These are phyloP conservation scores for Apiotrichum gamsii DNA, from an alignment of 1,284 basidiomycete genomes.

Conservation along the genomic window DNA sequence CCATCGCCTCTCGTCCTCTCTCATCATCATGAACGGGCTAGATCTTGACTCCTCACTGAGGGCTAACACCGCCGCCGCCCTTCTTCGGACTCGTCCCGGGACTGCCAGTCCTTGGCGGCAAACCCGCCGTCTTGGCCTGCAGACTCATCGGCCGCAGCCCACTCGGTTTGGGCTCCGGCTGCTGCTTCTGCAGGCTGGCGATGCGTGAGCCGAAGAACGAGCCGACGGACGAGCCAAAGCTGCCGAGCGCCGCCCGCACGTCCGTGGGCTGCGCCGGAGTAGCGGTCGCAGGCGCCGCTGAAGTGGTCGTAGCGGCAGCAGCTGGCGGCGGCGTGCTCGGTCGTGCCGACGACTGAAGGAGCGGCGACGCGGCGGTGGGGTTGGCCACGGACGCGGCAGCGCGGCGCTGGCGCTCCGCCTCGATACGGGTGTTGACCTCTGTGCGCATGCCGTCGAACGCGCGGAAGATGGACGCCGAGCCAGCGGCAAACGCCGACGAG, in stretches of 20 bases:
- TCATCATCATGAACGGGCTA: too few relatives aligned
- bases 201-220: conserved; percentile 38
- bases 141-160: conserved; percentile 11
- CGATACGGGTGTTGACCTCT: conserved; percentile 36
- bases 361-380: not conserved
- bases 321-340: not conserved
- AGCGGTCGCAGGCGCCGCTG: not conserved
- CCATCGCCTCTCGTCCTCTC: too few relatives aligned
- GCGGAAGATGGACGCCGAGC: conserved; percentile 76
- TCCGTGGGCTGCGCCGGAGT: conserved; percentile 14
- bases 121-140: too few relatives aligned
- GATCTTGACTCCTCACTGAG: too few relatives aligned
- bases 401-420: conserved; percentile 18
- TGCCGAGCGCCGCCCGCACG: conserved; percentile 34
- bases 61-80: too few relatives aligned
- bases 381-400: conserved; percentile 1
- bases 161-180: not conserved
- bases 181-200: conserved; percentile 16
- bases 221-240: conserved; percentile 38
- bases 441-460: conserved; percentile 74
- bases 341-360: not conserved
- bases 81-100: too few relatives aligned
- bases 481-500: conserved; percentile 63
- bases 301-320: not conserved
- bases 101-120: too few relatives aligned